Percentiles rank a stretch among this genome's conserved stretches.
phyloP scores from a whole-genome alignment of 2,329 filamentous ascomycete species.

The Ceratocystis diversiconidia region DNA sequence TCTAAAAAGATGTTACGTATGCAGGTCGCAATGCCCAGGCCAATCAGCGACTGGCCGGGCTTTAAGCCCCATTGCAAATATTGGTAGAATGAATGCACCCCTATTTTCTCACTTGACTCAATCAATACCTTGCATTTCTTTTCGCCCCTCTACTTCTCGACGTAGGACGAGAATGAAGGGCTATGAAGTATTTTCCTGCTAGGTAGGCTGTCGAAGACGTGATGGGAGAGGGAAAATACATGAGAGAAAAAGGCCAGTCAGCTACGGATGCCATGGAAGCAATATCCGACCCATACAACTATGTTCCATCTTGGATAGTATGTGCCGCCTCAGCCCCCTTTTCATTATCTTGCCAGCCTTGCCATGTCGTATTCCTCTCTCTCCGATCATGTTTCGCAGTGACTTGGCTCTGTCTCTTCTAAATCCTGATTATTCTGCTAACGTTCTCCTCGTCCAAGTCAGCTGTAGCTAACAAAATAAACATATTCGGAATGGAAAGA shows the following conservation, averaged over 20 bases:
- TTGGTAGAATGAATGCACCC: background rate
- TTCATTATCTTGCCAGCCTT: background rate
- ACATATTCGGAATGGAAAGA: too few species aligned
- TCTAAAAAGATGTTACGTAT: slow-evolving; percentile 2
- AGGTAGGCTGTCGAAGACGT: background rate
- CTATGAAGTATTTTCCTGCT: background rate
- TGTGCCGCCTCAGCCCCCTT: slow-evolving; percentile 7
- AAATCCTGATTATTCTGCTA: background rate
- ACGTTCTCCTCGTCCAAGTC: background rate
- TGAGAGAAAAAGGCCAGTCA: background rate
- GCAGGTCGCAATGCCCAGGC: background rate
- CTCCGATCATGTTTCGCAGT: background rate
- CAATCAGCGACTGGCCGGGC: background rate
- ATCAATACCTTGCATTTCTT: background rate
- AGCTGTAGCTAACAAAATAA: too few species aligned
- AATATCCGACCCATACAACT: background rate
- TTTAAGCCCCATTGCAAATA: background rate
- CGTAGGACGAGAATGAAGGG: too few species aligned
- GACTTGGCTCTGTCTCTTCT: background rate
- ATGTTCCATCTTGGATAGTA: background rate
- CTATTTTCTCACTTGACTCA: background rate
- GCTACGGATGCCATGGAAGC: background rate
- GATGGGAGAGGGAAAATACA: too few species aligned
- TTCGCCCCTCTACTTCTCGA: too few species aligned
- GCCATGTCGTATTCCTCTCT: background rate